A percentile compares a stretch with the other conserved stretches of the same genome.
These are phyloP conservation scores for Mycosphaerella sp. DNA, from an alignment of 2,329 filamentous ascomycete species.

Conservation along the genomic window DNA sequence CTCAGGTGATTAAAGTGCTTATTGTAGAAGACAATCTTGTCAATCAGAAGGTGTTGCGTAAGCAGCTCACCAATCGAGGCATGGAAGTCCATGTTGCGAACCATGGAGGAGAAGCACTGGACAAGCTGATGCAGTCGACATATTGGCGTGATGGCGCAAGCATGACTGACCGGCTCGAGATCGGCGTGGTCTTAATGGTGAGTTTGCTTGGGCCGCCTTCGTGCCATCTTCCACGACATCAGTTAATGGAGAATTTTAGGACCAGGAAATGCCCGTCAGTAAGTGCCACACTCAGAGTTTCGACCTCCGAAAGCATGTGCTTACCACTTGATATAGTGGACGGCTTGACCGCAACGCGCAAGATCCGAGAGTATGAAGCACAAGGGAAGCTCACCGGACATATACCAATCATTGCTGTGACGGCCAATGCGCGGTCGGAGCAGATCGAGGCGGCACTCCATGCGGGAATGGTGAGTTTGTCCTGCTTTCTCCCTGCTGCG, in stretches of 20 bases:
- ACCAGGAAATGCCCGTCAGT: constrained; percentile 80
- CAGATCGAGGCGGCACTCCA: constrained; percentile 65
- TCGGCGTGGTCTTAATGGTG: constrained; percentile 59
- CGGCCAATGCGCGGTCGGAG: constrained; percentile 69
- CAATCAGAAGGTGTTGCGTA: constrained; percentile 42
- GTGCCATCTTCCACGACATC: too few relatives aligned
- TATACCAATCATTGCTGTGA: constrained; percentile 77
- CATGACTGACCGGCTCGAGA: constrained; percentile 20
- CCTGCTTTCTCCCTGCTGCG: neutral
- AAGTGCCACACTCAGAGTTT: neutral
- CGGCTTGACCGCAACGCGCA: constrained; percentile 64
- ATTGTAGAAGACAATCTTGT: constrained; percentile 45
- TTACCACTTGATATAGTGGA: constrained; percentile 38
- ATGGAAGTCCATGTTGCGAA: constrained; percentile 45
- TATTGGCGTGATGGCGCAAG: constrained; percentile 36
- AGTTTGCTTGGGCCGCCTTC: too few relatives aligned
- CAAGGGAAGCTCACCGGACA: constrained; percentile 57
- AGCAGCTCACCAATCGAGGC: constrained; percentile 46
- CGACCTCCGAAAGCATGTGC: constrained; percentile 2
- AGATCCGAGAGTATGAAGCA: constrained; percentile 62
- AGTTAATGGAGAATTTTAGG: constrained; percentile 31
- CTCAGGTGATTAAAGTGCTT: constrained; percentile 26
- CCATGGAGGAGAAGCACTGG: constrained; percentile 46
- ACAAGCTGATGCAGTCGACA: constrained; percentile 39
- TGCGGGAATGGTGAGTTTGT: constrained; percentile 56